Evolutionary conservation across 208 protist species (phyloP).

Genomic region (Acanthamoeba triangularis): DNA sequence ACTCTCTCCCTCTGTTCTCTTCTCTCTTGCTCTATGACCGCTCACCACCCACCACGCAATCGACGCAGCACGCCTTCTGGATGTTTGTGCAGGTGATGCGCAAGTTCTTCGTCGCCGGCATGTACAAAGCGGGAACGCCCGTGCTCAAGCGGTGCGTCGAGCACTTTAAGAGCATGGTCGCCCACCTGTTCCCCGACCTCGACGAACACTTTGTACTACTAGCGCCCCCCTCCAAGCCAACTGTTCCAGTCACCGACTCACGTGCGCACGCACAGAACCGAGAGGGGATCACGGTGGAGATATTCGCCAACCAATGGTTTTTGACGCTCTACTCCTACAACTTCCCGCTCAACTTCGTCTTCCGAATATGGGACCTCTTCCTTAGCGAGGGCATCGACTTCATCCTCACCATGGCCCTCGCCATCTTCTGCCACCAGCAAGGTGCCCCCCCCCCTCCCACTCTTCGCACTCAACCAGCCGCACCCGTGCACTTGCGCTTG

Average conservation of each 20-base stretch:
- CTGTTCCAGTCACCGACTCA: too few species aligned
- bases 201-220: slow-evolving; percentile 49
- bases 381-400: slow-evolving; percentile 60
- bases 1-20: background rate
- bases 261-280: background rate
- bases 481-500: too few species aligned
- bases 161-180: slow-evolving; percentile 72
- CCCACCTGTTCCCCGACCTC: slow-evolving; percentile 52
- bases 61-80: slow-evolving; percentile 59
- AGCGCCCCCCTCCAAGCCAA: too few species aligned
- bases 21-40: background rate
- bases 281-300: slow-evolving; percentile 68
- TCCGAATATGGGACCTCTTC: slow-evolving; percentile 73
- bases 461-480: background rate
- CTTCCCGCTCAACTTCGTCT: slow-evolving; percentile 56
- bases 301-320: slow-evolving; percentile 75
- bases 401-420: slow-evolving; percentile 50
- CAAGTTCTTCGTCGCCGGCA: slow-evolving; percentile 55
- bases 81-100: slow-evolving; percentile 74
- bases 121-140: slow-evolving; percentile 60
- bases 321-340: slow-evolving; percentile 72
- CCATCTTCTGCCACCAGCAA: slow-evolving; percentile 56
- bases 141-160: slow-evolving; percentile 53
- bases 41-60: background rate
- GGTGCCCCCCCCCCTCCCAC: background rate